These are phyloP conservation scores for Colletotrichum falcatum DNA, from an alignment of 2,329 filamentous ascomycete species.

Conservation along the genomic window DNA sequence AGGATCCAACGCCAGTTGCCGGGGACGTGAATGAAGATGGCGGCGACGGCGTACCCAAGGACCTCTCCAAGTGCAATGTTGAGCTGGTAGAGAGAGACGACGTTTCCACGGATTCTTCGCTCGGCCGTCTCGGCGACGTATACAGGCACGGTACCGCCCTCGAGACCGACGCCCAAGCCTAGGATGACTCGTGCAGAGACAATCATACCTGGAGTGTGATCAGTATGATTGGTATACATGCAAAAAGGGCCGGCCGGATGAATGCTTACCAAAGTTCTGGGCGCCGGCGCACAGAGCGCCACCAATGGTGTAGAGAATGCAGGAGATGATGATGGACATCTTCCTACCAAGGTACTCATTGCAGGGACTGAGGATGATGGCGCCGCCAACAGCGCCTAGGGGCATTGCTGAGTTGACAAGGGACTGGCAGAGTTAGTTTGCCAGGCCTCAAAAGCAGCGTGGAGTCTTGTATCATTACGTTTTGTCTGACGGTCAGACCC, in stretches of 20 bases:
- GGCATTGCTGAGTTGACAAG: constrained; percentile 79
- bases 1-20: constrained; percentile 82
- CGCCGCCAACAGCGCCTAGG: constrained; percentile 77
- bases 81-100: constrained; percentile 81
- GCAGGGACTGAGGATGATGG: constrained; percentile 72
- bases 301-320: constrained; percentile 77
- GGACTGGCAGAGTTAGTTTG: constrained; percentile 49
- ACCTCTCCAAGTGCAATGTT: constrained; percentile 82
- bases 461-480: constrained; percentile 45
- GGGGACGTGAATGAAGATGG: constrained; percentile 76
- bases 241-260: constrained; percentile 38
- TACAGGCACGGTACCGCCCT: constrained; percentile 79
- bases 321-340: constrained; percentile 77
- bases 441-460: neutral
- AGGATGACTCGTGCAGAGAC: constrained; percentile 75
- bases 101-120: constrained; percentile 74
- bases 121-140: constrained; percentile 82
- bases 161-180: constrained; percentile 77
- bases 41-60: constrained; percentile 77
- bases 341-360: constrained; percentile 77
- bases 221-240: neutral
- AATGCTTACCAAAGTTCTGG: constrained; percentile 68
- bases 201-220: constrained; percentile 66
- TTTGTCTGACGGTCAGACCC: constrained; percentile 64
- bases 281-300: constrained; percentile 76